A percentile compares a stretch with the other conserved stretches of the same genome.
Conservation (phyloP, 768 basidiomycete genomes). For the Calocybe cyanea region DNA sequence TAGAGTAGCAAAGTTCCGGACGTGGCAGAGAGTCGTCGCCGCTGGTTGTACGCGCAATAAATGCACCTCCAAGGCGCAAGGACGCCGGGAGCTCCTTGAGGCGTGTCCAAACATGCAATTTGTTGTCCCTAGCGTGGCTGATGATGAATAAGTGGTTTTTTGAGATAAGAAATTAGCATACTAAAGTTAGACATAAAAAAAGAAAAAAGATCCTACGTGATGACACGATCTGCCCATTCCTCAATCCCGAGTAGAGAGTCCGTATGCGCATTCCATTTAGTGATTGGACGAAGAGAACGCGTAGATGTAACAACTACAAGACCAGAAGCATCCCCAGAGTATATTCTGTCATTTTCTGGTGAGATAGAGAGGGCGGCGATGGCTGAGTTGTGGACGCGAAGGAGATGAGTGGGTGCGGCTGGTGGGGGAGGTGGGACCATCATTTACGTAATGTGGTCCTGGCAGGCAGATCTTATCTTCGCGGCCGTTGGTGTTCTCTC, state of each 20-base stretch:
- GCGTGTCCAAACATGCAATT: slow-evolving; percentile 70
- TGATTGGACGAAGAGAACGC: slow-evolving; percentile 65
- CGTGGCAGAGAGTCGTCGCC: slow-evolving; percentile 42
- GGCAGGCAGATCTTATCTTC: too few relatives aligned
- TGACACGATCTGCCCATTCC: slow-evolving; percentile 61
- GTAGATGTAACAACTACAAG: slow-evolving; percentile 76
- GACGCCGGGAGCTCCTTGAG: slow-evolving; percentile 40
- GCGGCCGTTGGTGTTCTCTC: too few relatives aligned
- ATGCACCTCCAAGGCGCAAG: slow-evolving; percentile 44
- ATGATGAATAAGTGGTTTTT: neutral
- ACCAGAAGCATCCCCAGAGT: slow-evolving; percentile 83
- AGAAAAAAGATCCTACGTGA: slow-evolving; percentile 62
- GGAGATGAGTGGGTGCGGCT: neutral
- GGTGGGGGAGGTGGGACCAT: neutral
- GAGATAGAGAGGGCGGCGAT: slow-evolving; percentile 63
- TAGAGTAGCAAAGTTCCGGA: slow-evolving; percentile 56
- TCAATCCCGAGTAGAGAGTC: slow-evolving; percentile 75
- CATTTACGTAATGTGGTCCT: too few relatives aligned
- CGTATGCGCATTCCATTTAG: slow-evolving; percentile 76
- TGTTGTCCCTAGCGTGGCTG: slow-evolving; percentile 86
- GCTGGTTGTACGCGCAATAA: slow-evolving; percentile 42
- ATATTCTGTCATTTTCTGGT: slow-evolving; percentile 71
- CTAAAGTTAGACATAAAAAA: too few relatives aligned
- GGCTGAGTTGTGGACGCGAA: slow-evolving; percentile 31
- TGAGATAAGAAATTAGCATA: too few relatives aligned